Evolutionary conservation across 108 stramenopile species (phyloP), one percentile per base, ranked within the genome.

Genomic region (Cyclotella baltica): DNA sequence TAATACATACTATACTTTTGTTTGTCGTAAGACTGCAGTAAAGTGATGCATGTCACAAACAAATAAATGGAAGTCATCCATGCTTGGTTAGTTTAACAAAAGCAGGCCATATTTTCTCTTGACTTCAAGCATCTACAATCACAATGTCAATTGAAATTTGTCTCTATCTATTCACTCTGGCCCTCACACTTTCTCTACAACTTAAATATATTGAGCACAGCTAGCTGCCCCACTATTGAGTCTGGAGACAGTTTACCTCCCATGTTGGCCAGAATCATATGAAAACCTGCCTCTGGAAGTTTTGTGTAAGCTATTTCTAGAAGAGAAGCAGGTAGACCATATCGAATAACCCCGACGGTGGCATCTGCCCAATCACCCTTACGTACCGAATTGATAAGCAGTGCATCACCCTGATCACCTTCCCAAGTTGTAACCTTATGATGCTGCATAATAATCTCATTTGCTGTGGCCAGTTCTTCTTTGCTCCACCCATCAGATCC

Each of bases 291-390:
- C 51, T 69, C 73, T 1, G 76, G 72, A 25, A 85, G 48, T 40
- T 83, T 55, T 6, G 56, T 48, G 63, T 88, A 85, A 13, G 87
- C 81, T 30, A 48, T 58, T 30, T 82, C 81, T 23, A 88, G 38
- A 15, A 83, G 56, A 16, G 40, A 30, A n/a, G 68, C 77, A n/a
- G 87, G 81, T 25, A 88, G 38, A 33, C 81, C 84, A 62, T 74
- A 83, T 35, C 84, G 81, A 10, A 88, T 55, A 48, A 85, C 19
- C 19, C 87, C 87, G 58, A 83, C 62, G 33, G 81, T 85, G 0
- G 81, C 75, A 83, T 88, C 87, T 1, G 66, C 79, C 87, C 87
- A 88, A 70, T 83, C 77, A 2, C 81, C 87, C 51, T 79, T 88
- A 23, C 87, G 87, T n/a, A 88, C 78, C 19, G 87, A 84, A 76